Evolutionary conservation across 2,329 filamentous ascomycete genomes (phyloP).

Genomic region (Pyrenochaeta sp.): DNA sequence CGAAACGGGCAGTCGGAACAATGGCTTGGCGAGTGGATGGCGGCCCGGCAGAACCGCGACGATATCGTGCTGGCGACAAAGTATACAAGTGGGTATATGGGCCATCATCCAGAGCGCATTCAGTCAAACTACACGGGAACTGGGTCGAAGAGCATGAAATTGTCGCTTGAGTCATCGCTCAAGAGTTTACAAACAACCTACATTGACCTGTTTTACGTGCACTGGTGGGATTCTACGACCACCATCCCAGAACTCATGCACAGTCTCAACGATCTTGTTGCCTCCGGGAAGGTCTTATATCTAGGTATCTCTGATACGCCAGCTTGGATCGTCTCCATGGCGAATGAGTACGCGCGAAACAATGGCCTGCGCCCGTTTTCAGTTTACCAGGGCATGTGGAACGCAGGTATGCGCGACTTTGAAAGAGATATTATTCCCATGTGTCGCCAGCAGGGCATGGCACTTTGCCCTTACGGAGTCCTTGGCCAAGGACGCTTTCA

Average conservation of each 20-base stretch:
- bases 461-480: constrained; percentile 63
- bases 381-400: constrained; percentile 36
- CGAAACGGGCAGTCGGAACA: constrained; percentile 52
- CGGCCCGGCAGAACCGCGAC: constrained; percentile 46
- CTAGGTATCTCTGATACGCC: constrained; percentile 56
- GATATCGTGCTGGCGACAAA: constrained; percentile 55
- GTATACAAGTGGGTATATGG: constrained; percentile 25
- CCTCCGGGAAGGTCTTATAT: constrained; percentile 54
- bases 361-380: constrained; percentile 51
- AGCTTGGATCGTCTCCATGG: constrained; percentile 46
- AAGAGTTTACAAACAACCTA: constrained; percentile 64
- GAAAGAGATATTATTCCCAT: constrained; percentile 57
- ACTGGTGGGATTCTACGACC: constrained; percentile 55
- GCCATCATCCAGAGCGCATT: constrained; percentile 19
- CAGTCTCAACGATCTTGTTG: constrained; percentile 51
- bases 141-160: constrained; percentile 34
- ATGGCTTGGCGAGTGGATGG: constrained; percentile 56
- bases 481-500: constrained; percentile 45
- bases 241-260: constrained; percentile 56
- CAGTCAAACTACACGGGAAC: constrained; percentile 36
- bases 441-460: constrained; percentile 53
- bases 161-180: constrained; percentile 27
- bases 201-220: constrained; percentile 62
- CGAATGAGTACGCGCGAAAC: constrained; percentile 47
- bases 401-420: constrained; percentile 51